Base-by-base conservation (phyloP, 2,329 filamentous ascomycete genomes). In the Pseudogymnoascus sp. region DNA sequence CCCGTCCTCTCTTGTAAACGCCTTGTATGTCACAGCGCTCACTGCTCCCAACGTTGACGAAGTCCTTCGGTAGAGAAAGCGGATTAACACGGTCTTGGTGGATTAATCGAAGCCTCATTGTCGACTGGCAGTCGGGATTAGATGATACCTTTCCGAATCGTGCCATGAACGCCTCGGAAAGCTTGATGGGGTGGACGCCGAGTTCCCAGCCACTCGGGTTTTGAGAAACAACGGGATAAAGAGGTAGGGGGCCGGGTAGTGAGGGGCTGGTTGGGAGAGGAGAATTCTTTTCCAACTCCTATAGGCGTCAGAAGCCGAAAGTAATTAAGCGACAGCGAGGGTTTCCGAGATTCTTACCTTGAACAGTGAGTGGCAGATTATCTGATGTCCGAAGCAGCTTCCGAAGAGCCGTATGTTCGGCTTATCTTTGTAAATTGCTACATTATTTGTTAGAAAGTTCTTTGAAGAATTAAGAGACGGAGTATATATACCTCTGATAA, bases 371-470 rank as follows among this genome's bases (percentile, higher is more conserved):
- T 76, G 72, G 63, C 73, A 75, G 4, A 78, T 64, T 4, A 79
- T 64, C 62, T 79, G 76, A 60, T 79, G 77, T 1, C 77, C 76
- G 56, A 79, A 79, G 63, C 77, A 79, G 26, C 74, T 76, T 0
- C 77, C 77, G 61, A 78, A 78, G 4, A 79, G 72, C 62, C 74
- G 76, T 50, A 79, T 65, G 0, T 62, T 64, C 0, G 70, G 64
- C 62, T 68, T 63, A 1, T 66, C 63, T 1, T 61, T 61, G 61
- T 77, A 79, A 0, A 74, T 61, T 5, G 70, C 64, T 42, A 24
- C 1, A 26, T 31, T 44, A 2, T 14, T 13, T 33, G 29, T 66
- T 35, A 64, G 44, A 31, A 16, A 14, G 38, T 38, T 5, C 50
- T 56, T 33, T 33, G 29, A 56, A 4, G 10, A 2, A 33, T 56